Evolutionary conservation across 441 rosid genomes (phyloP).

Genomic region (Pelargonium cotyledonis): DNA sequence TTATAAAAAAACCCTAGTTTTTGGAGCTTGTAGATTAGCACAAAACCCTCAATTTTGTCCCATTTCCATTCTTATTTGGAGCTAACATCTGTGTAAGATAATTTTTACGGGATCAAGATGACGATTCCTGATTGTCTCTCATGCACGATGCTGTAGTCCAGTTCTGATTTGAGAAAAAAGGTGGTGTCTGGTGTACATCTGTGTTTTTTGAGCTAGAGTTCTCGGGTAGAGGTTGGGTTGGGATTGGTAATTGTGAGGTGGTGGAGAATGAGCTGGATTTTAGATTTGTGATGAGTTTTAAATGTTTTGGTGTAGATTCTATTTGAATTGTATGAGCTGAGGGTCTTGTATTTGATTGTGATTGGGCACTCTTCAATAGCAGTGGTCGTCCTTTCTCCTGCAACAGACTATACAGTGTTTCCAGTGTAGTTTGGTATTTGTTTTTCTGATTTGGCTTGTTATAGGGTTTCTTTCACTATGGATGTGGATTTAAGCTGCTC

Average conservation of each 20-base stretch:
- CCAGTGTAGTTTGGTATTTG: background rate
- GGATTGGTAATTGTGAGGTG: conserved; percentile 7
- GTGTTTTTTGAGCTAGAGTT: conserved; percentile 22
- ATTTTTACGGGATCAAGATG: conserved; percentile 14
- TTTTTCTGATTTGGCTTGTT: background rate
- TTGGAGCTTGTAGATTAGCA: conserved; percentile 21
- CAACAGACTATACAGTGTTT: conserved; percentile 11
- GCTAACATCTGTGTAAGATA: conserved; percentile 17
- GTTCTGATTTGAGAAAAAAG: conserved; percentile 21
- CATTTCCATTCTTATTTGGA: conserved; percentile 19
- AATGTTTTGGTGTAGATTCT: background rate
- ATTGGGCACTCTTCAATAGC: conserved; percentile 12
- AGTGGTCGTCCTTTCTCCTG: conserved; percentile 10
- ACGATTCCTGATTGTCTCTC: conserved; percentile 10
- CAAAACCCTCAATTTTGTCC: conserved; percentile 34
- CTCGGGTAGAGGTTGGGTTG: conserved; percentile 7
- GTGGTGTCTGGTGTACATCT: conserved; percentile 18
- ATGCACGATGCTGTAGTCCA: conserved; percentile 26
- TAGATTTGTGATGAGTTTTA: conserved; percentile 21
- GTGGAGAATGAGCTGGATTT: conserved; percentile 30
- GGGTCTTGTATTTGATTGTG: conserved; percentile 4
- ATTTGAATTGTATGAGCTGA: conserved; percentile 13
- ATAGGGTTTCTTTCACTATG: background rate
- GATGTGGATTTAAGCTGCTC: background rate
- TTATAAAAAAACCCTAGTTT: conserved; percentile 31